A percentile compares a stretch with the other conserved stretches of the same genome.
Evolutionary conservation across 306 rosid species (phyloP).

Genomic region (Dalbergia oliveri): DNA sequence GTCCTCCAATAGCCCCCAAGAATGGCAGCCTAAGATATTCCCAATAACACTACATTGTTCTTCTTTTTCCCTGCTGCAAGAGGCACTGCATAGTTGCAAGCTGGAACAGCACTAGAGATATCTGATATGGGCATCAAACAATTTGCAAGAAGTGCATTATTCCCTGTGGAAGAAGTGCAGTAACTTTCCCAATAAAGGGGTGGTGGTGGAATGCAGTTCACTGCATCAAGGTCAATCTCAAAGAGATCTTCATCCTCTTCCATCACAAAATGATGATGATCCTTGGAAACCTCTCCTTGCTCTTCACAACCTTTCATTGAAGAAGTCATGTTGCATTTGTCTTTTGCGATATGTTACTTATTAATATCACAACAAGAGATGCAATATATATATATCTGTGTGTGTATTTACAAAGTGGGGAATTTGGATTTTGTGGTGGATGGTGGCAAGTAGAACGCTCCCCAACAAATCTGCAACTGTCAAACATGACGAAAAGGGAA

Average conservation of each 20-base stretch:
- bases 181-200: slow-evolving; percentile 52
- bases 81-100: slow-evolving; percentile 19
- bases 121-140: slow-evolving; percentile 71
- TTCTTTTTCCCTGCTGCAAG: slow-evolving; percentile 16
- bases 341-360: background rate
- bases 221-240: slow-evolving; percentile 68
- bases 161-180: slow-evolving; percentile 40
- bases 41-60: slow-evolving; percentile 43
- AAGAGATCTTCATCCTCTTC: slow-evolving; percentile 80
- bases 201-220: slow-evolving; percentile 52
- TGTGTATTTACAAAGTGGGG: slow-evolving; percentile 25
- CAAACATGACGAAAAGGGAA: slow-evolving; percentile 29
- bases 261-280: slow-evolving; percentile 13
- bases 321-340: slow-evolving; percentile 52
- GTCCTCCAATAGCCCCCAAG: slow-evolving; percentile 42
- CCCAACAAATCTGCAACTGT: slow-evolving; percentile 62
- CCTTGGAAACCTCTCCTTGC: slow-evolving; percentile 27
- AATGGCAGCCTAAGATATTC: slow-evolving; percentile 63
- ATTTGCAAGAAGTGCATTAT: slow-evolving; percentile 71
- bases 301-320: slow-evolving; percentile 33
- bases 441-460: slow-evolving; percentile 76
- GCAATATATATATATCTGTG: background rate
- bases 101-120: slow-evolving; percentile 70
- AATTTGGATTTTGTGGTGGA: slow-evolving; percentile 43
- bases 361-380: background rate